Percentiles rank a stretch among this genome's conserved stretches.
Evolutionary conservation across 2,329 filamentous ascomycete species (phyloP).

Genomic region (Apiospora aurea): DNA sequence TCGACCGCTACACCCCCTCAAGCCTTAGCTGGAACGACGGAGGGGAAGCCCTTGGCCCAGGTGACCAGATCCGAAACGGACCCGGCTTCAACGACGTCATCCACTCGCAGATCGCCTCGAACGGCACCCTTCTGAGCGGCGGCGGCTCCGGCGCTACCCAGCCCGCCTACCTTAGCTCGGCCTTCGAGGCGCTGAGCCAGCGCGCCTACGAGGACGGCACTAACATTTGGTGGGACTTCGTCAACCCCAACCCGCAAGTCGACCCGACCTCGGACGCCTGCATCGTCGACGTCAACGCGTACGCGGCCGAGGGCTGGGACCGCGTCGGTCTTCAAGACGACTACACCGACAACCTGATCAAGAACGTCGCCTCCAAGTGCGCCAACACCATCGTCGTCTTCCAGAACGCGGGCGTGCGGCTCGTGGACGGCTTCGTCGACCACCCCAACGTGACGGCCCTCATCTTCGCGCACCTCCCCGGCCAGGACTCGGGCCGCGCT

Average conservation of each 20-base stretch:
- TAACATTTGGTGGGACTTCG: conserved; percentile 54
- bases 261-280: conserved; percentile 61
- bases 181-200: conserved; percentile 49
- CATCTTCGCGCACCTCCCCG: conserved; percentile 74
- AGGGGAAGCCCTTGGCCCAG: conserved; percentile 35
- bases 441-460: conserved; percentile 77
- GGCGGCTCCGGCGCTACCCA: conserved; percentile 52
- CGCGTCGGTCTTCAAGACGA: conserved; percentile 32
- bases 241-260: conserved; percentile 43
- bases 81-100: not conserved
- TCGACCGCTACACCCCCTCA: conserved; percentile 52
- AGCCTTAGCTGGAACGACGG: conserved; percentile 42
- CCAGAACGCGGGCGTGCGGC: conserved; percentile 66
- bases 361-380: conserved; percentile 57
- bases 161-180: conserved; percentile 43
- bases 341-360: conserved; percentile 51
- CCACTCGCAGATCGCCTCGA: conserved; percentile 32
- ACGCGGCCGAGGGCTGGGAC: conserved; percentile 61
- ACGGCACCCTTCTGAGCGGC: conserved; percentile 55
- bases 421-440: conserved; percentile 64
- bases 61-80: conserved; percentile 20
- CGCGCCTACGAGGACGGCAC: conserved; percentile 49
- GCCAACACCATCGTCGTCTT: conserved; percentile 69
- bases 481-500: conserved; percentile 76
- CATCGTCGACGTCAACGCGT: conserved; percentile 62